Conservation (phyloP, 2,329 filamentous ascomycete genomes). For the Cladorrhinum sp. region DNA sequence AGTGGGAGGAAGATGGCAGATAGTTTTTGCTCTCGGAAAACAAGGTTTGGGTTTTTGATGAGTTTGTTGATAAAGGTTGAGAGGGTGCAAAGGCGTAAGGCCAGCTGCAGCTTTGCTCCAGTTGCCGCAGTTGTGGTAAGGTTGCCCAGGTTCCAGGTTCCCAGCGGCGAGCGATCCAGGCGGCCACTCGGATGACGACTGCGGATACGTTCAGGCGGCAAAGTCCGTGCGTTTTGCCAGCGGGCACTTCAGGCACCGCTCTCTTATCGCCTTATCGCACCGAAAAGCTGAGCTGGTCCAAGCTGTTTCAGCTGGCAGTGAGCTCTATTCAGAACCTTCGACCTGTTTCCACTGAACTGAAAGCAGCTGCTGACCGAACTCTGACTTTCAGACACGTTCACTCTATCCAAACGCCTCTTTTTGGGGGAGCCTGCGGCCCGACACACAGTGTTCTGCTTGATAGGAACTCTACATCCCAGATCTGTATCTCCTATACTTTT, state of each 20-base stretch:
- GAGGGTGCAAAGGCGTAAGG: neutral
- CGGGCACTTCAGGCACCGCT: conserved; percentile 20
- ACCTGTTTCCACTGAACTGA: conserved; percentile 19
- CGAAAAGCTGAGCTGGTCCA: conserved; percentile 8
- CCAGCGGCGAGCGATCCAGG: conserved; percentile 27
- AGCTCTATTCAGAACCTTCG: conserved; percentile 22
- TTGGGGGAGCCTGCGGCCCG: neutral
- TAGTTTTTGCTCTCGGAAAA: conserved; percentile 5
- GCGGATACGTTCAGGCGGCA: conserved; percentile 26
- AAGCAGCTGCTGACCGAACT: neutral
- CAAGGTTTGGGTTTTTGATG: conserved; percentile 7
- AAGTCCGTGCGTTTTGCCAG: conserved; percentile 26
- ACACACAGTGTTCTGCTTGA: neutral
- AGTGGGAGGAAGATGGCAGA: neutral
- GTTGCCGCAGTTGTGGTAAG: conserved; percentile 16
- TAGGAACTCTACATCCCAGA: neutral
- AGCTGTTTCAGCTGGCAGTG: conserved; percentile 10
- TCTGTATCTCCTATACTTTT: neutral
- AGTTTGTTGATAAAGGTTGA: conserved; percentile 4
- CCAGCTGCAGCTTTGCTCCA: conserved; percentile 13
- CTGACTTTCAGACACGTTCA: neutral
- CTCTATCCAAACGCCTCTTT: neutral
- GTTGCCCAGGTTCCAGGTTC: conserved; percentile 21
- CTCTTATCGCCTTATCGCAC: conserved; percentile 6
- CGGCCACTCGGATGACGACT: conserved; percentile 35